phyloP scores from a whole-genome alignment of 192 early-diverging fungal species.

The Endogone sp. region DNA sequence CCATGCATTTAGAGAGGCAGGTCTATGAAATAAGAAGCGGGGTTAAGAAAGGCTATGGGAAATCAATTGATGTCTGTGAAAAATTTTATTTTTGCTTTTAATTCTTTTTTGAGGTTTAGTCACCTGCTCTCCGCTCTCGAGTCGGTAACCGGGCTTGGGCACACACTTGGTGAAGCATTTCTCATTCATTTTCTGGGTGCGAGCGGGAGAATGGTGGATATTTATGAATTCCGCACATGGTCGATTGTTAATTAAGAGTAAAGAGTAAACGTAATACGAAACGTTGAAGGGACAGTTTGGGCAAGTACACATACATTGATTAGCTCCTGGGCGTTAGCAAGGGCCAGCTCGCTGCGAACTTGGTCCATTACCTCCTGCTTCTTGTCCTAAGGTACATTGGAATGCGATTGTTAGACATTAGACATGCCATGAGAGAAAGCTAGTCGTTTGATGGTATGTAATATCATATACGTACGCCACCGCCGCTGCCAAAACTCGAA shows the following conservation, averaged over 20 bases:
- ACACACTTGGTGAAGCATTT: constrained; percentile 87
- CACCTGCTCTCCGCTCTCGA: constrained; percentile 69
- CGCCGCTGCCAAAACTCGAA: no score
- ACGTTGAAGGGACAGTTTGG: not conserved
- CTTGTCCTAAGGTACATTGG: constrained; percentile 41
- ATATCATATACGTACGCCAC: no score
- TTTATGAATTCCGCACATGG: not conserved
- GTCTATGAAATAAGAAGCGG: constrained; percentile 26
- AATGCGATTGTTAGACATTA: no score
- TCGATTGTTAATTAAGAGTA: not conserved
- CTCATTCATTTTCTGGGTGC: constrained; percentile 75
- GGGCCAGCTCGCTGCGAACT: constrained; percentile 70
- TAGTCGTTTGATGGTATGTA: no score
- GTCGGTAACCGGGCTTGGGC: constrained; percentile 62
- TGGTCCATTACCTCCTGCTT: constrained; percentile 76
- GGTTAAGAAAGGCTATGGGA: not conserved
- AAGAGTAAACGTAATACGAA: no score
- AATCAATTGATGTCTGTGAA: no score
- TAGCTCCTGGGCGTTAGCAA: constrained; percentile 81
- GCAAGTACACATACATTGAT: constrained; percentile 52
- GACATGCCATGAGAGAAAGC: no score
- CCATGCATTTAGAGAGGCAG: constrained; percentile 77
- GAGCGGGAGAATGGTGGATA: constrained; percentile 2
- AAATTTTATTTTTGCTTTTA: no score
- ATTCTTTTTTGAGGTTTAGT: not conserved